Evolutionary conservation across 805 yeast species (phyloP), one percentile per base, ranked within the genome.

Genomic region (Cyberlindnera euphorbiae): DNA sequence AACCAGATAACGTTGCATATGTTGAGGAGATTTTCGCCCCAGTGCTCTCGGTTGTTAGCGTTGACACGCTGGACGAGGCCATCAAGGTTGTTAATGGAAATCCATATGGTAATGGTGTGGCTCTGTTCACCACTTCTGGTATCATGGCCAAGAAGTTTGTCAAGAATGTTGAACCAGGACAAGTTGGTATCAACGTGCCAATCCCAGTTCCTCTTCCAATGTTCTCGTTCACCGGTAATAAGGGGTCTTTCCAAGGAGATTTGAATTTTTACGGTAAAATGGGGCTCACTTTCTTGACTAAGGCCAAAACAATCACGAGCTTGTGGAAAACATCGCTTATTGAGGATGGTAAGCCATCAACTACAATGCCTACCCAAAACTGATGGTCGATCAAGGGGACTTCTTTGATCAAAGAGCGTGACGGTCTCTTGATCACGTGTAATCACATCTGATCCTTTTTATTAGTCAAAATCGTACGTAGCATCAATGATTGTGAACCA

Each of bases 161-260:
- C 56, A 75, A 70, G 60, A 69, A 75, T 46, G 74, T 80, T 44
- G 82, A 79, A 41, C 77, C 80, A 38, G 89, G 89, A 22, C 88
- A 81, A 60, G 83, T 81, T 33, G 89, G 89, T 38, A 69, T 81
- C 49, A 81, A 81, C 51, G 86, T 81, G 25, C 88, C 89, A 12
- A 82, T 81, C 43, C 89, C 89, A 5, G 89, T 81, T 14, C 89
- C 89, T 33, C 64, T 82, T 57, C 88, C 89, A 41, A 78, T 82
- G 84, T 81, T 81, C 60, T 77, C 85, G 4, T 81, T 81, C 65
- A 82, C 89, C 10, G 89, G 89, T 18, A 75, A 75, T 59, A 79
- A 79, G 63, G 82, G 77, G 26, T 78, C 85, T 6, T 80, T 82
- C 73, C 67, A 80, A 47, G 89, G 89, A 24, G 88, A 82, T 55